These are phyloP conservation scores for Gynostemma pentaphyllum DNA, from an alignment of 306 rosid genomes.

Conservation along the genomic window DNA sequence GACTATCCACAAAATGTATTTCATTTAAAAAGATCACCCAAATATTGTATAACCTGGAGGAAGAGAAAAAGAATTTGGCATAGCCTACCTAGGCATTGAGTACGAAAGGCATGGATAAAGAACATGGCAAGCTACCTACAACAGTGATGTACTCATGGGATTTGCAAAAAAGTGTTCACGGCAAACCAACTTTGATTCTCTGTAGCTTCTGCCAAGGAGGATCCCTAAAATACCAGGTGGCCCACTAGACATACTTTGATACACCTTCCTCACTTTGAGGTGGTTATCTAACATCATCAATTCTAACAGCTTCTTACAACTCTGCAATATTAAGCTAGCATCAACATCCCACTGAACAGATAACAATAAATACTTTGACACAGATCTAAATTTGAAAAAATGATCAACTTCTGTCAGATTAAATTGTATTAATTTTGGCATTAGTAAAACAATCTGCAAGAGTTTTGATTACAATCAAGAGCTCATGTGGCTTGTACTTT, in stretches of 20 bases:
- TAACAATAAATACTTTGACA: not conserved
- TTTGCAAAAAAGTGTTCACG: slow-evolving; percentile 74
- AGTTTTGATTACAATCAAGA: not conserved
- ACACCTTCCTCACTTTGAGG: slow-evolving; percentile 63
- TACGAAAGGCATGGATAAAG: not conserved
- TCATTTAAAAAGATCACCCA: not conserved
- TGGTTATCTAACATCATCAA: slow-evolving; percentile 69
- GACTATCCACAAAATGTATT: not conserved
- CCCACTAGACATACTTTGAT: slow-evolving; percentile 30
- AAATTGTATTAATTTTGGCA: not conserved
- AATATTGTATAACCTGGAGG: not conserved
- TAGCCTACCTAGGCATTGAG: not conserved
- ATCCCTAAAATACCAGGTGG: slow-evolving; percentile 40
- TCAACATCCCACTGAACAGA: slow-evolving; percentile 14
- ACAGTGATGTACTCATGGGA: slow-evolving; percentile 56
- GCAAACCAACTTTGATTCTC: slow-evolving; percentile 25
- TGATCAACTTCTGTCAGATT: not conserved
- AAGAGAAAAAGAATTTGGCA: not conserved
- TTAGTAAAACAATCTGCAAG: not conserved
- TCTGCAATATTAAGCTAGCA: slow-evolving; percentile 31
- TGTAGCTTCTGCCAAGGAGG: slow-evolving; percentile 37
- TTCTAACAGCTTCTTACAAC: slow-evolving; percentile 67
- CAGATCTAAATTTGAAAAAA: not conserved
- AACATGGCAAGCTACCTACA: slow-evolving; percentile 27
- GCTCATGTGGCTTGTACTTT: not conserved